Evolutionary conservation across 495 filamentous ascomycete genomes (phyloP).

Genomic region (Parachaetomium inaequale): DNA sequence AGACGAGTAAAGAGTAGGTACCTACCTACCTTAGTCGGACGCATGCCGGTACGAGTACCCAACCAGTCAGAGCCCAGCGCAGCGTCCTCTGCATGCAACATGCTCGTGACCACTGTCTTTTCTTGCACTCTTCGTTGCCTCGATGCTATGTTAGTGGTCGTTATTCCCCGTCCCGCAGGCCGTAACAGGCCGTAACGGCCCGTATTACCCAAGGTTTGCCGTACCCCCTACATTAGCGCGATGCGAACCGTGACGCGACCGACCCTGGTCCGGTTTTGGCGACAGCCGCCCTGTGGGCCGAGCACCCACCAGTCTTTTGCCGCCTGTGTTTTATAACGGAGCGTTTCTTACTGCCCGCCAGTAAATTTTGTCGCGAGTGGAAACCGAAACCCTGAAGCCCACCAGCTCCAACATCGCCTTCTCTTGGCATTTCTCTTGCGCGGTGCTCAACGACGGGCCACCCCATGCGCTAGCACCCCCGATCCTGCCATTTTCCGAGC

Average conservation of each 20-base stretch:
- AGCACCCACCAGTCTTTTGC: conserved; percentile 12
- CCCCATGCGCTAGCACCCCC: conserved; percentile 6
- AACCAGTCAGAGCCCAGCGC: background rate
- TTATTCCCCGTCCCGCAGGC: too few relatives aligned
- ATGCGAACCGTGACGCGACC: too few relatives aligned
- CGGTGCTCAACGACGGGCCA: conserved; percentile 3
- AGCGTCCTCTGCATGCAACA: background rate
- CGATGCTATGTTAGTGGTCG: too few relatives aligned
- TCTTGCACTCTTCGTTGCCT: too few relatives aligned
- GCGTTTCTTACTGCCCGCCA: background rate
- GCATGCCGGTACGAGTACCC: background rate
- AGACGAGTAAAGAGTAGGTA: conserved; percentile 57
- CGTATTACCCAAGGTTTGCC: too few relatives aligned
- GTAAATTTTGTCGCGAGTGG: conserved; percentile 32
- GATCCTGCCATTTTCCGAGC: conserved; percentile 2
- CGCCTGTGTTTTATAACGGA: background rate
- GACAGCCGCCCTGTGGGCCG: too few relatives aligned
- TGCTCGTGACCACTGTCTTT: background rate
- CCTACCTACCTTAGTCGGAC: background rate
- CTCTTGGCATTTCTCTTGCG: conserved; percentile 20
- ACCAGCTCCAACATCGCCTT: conserved; percentile 19
- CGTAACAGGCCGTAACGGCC: too few relatives aligned
- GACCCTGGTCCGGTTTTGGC: too few relatives aligned
- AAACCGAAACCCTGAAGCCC: conserved; percentile 18
- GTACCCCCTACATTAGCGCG: too few relatives aligned